Base-by-base conservation (phyloP, 1,284 basidiomycete genomes). In the Anthracocystis walkeri region DNA sequence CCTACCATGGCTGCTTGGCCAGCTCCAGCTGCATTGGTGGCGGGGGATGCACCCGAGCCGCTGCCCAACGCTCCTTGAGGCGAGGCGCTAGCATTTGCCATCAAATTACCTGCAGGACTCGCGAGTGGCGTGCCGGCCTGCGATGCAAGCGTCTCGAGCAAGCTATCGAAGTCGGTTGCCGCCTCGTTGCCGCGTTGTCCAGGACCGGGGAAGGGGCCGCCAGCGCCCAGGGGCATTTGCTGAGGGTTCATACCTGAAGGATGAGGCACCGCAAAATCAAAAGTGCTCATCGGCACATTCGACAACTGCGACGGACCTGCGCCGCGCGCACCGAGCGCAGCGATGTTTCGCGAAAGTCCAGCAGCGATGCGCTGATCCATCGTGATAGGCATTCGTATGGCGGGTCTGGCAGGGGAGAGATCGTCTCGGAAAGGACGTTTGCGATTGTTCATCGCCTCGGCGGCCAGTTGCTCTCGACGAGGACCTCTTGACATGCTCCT, bases 281-380 rank as follows among this genome's bases (percentile, higher is more conserved):
- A 84, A 7, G 68, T 53, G 16, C 67, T 45, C 16, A 75, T 75
- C 4, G 82, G 80, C 58, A 82, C 42, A 29, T 70, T 71, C n/a
- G 70, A 70, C 12, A 74, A 57, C 44, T 79, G 57, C 18, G 75
- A 58, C 3, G 55, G 18, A 11, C 53, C 58, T 23, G 65, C 46
- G 2, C 59, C 55, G 27, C 75, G 76, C n/a, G 62, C 46, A 10
- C 74, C 77, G 25, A 79, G 71, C 31, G 77, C 53, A 2, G 82
- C 80, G 14, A 80, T 58, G 53, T 78, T 73, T 27, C 82, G 77
- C 25, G 83, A 84, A n/a, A 84, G 60, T 41, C 83, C 83, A 7
- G 81, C 79, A 11, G 83, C 83, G 25, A 84, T 70, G 1, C 83
- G 79, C 60, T 84, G 81, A 46, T 84, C 83, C 25, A 62, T 72